These are phyloP conservation scores for Herpetomonas tarakana DNA, from an alignment of 208 protist genomes.

Conservation along the genomic window DNA sequence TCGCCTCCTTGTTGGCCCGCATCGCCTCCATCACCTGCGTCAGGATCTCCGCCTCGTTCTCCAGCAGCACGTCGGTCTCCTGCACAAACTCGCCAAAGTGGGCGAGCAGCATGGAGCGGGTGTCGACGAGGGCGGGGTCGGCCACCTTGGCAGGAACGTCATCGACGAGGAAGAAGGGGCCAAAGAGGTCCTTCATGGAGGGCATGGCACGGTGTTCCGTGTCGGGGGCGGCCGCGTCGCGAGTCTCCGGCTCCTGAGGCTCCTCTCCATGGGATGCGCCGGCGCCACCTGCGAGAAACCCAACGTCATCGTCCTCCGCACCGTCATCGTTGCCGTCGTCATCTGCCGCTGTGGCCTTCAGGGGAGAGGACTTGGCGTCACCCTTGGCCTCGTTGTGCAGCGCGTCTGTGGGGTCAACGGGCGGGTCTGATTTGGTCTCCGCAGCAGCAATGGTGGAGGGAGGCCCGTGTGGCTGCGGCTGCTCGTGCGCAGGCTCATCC, in stretches of 20 bases:
- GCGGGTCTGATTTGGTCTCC: too few relatives aligned
- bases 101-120: conserved; percentile 41
- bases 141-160: conserved; percentile 6
- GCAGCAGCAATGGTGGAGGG: too few relatives aligned
- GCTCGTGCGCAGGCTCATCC: neutral
- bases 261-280: too few relatives aligned
- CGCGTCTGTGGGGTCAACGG: too few relatives aligned
- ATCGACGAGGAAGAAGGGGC: conserved; percentile 46
- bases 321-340: too few relatives aligned
- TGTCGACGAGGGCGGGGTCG: conserved; percentile 63
- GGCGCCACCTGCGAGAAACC: neutral
- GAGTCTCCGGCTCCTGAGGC: too few relatives aligned
- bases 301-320: conserved; percentile 1
- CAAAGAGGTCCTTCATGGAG: conserved; percentile 56
- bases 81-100: conserved; percentile 48
- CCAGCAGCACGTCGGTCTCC: conserved; percentile 47
- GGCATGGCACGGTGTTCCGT: conserved; percentile 3
- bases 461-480: neutral
- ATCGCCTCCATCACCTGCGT: conserved; percentile 27
- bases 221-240: neutral
- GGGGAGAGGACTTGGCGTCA: too few relatives aligned
- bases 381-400: too few relatives aligned
- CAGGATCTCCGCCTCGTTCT: conserved; percentile 18
- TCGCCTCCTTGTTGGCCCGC: conserved; percentile 27
- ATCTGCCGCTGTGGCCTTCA: too few relatives aligned